Conservation (phyloP, 2,329 filamentous ascomycete genomes). For the Penicillium sp. region DNA sequence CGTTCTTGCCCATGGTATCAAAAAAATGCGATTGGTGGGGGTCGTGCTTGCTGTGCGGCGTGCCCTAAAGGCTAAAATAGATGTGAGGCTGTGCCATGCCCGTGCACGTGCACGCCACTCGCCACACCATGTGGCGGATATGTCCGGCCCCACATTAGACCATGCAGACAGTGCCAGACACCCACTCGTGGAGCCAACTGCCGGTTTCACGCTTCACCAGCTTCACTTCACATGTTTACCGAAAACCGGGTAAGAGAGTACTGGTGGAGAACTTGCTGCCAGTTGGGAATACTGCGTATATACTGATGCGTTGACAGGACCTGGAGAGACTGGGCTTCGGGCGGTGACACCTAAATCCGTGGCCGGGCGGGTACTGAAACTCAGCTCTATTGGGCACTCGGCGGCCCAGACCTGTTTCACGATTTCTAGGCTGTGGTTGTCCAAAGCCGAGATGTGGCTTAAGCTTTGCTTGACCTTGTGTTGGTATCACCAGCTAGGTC, state of each 20-base stretch:
- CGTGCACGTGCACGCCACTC: too few species aligned
- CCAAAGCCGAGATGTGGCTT: too few species aligned
- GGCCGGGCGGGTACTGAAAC: slow-evolving; percentile 8
- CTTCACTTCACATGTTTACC: background rate
- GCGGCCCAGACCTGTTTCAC: background rate
- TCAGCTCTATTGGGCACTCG: background rate
- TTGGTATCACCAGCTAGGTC: too few species aligned
- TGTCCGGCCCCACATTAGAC: slow-evolving; percentile 6
- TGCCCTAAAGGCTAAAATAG: slow-evolving; percentile 15
- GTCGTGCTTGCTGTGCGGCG: background rate
- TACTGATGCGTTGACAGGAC: background rate
- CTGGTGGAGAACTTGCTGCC: too few species aligned
- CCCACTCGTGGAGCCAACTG: background rate
- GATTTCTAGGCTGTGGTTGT: background rate
- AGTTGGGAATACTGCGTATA: too few species aligned
- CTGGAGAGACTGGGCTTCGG: background rate
- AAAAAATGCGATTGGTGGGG: slow-evolving; percentile 1
- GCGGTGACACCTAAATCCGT: background rate
- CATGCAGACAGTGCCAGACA: background rate
- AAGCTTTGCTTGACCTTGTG: too few species aligned
- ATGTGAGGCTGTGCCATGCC: slow-evolving; percentile 9
- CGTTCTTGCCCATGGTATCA: background rate
- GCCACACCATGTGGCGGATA: slow-evolving; percentile 11
- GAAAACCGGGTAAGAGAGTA: background rate
- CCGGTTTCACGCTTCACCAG: background rate